Percentiles rank a stretch among this genome's conserved stretches.
Conservation (phyloP, 495 filamentous ascomycete species). For the Penicillium taxi region DNA sequence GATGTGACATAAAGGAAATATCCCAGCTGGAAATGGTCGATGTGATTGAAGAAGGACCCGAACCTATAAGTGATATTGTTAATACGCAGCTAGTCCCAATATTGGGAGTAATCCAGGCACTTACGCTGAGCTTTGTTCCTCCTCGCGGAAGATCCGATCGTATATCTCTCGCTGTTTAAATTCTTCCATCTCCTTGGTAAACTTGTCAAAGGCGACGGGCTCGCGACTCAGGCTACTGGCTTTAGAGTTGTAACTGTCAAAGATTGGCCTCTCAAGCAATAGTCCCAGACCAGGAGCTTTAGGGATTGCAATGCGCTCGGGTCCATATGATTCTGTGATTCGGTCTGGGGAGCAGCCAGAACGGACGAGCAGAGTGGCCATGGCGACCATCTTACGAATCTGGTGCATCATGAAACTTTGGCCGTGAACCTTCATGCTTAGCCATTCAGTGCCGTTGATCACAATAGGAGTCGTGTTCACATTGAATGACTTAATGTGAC, state of each 20-base stretch:
- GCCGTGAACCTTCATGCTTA: conserved; percentile 89
- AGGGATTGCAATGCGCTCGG: conserved; percentile 69
- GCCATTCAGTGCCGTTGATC: conserved; percentile 88
- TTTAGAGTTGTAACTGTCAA: conserved; percentile 71
- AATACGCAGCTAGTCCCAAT: no score
- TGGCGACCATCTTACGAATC: conserved; percentile 96
- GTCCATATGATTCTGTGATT: conserved; percentile 61
- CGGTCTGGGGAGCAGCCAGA: conserved; percentile 61
- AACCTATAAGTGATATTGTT: conserved; percentile 44
- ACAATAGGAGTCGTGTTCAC: conserved; percentile 63
- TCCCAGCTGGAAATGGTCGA: conserved; percentile 65
- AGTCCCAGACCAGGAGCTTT: conserved; percentile 88
- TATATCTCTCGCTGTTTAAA: conserved; percentile 97
- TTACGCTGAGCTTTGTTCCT: conserved; percentile 69
- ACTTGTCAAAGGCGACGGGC: conserved; percentile 68
- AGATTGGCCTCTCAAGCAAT: conserved; percentile 82
- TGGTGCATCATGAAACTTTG: conserved; percentile 99
- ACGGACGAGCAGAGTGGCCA: conserved; percentile 76
- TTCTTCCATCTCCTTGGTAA: conserved; percentile 65
- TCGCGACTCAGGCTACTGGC: conserved; percentile 49
- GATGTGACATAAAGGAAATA: conserved; percentile 74
- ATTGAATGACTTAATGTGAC: conserved; percentile 83
- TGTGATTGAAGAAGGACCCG: conserved; percentile 72
- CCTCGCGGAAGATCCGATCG: conserved; percentile 77
- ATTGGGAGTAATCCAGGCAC: no score